Evolutionary conservation across 2,329 filamentous ascomycete genomes (phyloP), one percentile per base, ranked within the genome.

Genomic region (Allantophomopsis cytisporea): DNA sequence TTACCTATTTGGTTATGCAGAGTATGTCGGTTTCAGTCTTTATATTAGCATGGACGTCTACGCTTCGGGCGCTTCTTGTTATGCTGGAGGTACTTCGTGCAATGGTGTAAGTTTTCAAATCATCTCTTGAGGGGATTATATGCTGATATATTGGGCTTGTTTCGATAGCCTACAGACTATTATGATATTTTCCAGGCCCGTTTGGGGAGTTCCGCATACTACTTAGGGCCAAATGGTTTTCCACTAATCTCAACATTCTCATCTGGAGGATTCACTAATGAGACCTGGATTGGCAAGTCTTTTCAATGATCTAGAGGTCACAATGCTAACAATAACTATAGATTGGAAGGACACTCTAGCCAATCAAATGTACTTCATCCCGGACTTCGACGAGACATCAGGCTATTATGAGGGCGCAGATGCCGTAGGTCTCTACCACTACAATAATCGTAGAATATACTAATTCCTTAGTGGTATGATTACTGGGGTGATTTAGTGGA

Each of bases 321-420:
- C n/a, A n/a, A n/a, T n/a, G n/a, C n/a, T n/a, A n/a, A n/a, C n/a
- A n/a, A n/a, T n/a, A n/a, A n/a, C n/a, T 21, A 21, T 38, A 35
- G 48, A 41, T n/a, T 60, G 58, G 45, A 45, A 46, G 30, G 14
- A 32, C 34, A 50, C 50, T 30, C 42, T 45, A n/a, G 41, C 39
- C 10, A 49, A 49, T 28, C 43, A 49, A 10, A 49, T 57, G 21
- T 60, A 59, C 42, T 53, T 61, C 8, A 42, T 60, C 14, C 59
- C 58, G 6, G 55, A 57, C 36, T 50, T 50, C 23, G 57, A 59
- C 37, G 44, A 46, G 2, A 47, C 52, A 18, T 37, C 40, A 6
- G 51, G 50, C 36, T 60, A 61, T 44, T 60, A 60, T 40, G 48
- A 45, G 36, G 43, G 51, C 37, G 47, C 52, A 14, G 32, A 43